Base-by-base conservation (phyloP, 1,284 basidiomycete genomes). In the Trametes sp. region DNA sequence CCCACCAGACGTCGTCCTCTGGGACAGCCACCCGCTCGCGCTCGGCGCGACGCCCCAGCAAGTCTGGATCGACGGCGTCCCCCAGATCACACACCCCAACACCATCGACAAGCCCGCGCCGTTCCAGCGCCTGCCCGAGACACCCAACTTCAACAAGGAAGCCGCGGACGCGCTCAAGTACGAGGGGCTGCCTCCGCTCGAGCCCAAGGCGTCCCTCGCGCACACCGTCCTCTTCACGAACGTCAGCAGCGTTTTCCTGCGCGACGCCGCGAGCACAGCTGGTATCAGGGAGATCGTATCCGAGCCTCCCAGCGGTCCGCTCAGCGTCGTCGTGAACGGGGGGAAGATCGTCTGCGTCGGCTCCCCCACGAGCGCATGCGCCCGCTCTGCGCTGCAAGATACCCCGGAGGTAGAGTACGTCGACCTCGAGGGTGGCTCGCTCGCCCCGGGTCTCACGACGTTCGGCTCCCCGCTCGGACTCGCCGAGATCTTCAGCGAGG, bases 1-100 rank as follows among this genome's bases (percentile, higher is more conserved):
- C 69, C 38, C 38, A 7, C 44, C 65, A 61, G 87, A 88, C 69
- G 62, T 90, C 38, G 84, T 91, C 16, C 66, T 93, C 13, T 90
- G 89, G 89, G 88, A 91, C 69, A 87, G 84, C 64, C 87, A 95
- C 77, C 95, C 95, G 0, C 81, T 95, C 26, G 77, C 86, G 0
- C 78, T 95, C 16, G 88, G 88, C 16, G 85, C 81, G 74, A 87
- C 85, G 69, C 95, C 86, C 70, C 90, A 80, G 42, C 89, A 90
- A 76, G 89, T 91, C 26, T 89, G 83, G 77, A 87, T 91, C 62
- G 89, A 92, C 67, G 89, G 89, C 5, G 86, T 90, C 51, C 69
- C 85, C 6, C 89, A 92, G 68, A 71, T 92, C 16, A 73, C 76
- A 21, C 66, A 76, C 5, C 81, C 87, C 0, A 74, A 80, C 64